phyloP scores from a whole-genome alignment of 345 rosid species.

The Balakata baccata region DNA sequence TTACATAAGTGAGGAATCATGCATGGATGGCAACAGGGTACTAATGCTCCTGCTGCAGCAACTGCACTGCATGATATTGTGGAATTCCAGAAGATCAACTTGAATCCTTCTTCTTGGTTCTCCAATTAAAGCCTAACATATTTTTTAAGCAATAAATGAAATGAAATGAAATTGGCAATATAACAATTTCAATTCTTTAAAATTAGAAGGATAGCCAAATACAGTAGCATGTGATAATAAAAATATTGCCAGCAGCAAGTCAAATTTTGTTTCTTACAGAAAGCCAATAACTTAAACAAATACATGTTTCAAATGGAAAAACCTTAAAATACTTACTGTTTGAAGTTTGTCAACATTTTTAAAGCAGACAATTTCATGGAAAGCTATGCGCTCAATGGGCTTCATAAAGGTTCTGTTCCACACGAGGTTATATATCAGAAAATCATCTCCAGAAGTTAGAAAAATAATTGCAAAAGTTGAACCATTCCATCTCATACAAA shows the following conservation, averaged over 20 bases:
- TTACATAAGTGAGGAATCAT: constrained; percentile 87
- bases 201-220: constrained; percentile 5
- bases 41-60: constrained; percentile 58
- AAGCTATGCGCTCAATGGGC: constrained; percentile 67
- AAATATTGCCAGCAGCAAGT: background rate
- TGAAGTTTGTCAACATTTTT: constrained; percentile 65
- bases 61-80: constrained; percentile 52
- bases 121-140: constrained; percentile 76
- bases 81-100: constrained; percentile 74
- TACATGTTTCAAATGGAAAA: background rate
- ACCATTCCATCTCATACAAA: background rate
- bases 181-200: constrained; percentile 4
- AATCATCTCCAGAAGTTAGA: background rate
- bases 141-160: constrained; percentile 2
- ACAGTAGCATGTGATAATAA: background rate
- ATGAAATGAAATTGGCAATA: background rate
- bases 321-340: constrained; percentile 47
- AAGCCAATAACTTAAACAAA: constrained; percentile 6
- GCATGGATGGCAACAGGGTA: constrained; percentile 59
- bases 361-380: constrained; percentile 80
- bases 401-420: constrained; percentile 64
- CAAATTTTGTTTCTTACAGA: background rate
- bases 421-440: constrained; percentile 2
- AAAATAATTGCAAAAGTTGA: constrained; percentile 3
- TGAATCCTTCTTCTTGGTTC: constrained; percentile 87